Conservation (phyloP, 257 asterid species). For the Solanum peruvianum region DNA sequence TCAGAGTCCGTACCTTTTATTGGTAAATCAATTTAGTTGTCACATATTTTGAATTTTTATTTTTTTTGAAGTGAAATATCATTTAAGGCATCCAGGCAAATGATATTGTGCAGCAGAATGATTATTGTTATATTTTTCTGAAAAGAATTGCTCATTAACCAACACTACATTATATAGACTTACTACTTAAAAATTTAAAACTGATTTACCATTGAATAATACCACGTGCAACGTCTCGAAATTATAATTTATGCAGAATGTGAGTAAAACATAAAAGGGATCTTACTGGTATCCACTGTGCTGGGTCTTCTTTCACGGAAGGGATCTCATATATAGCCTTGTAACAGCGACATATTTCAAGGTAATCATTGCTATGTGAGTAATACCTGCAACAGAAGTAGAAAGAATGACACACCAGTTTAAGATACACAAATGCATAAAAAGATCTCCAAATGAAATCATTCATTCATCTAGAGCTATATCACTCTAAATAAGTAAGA, state of each 20-base stretch:
- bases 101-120: background rate
- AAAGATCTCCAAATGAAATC: background rate
- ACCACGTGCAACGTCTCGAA: background rate
- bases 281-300: constrained; percentile 81
- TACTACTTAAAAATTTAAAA: background rate
- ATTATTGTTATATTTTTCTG: background rate
- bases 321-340: constrained; percentile 93
- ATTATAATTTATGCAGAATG: background rate
- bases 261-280: background rate
- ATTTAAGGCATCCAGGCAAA: background rate
- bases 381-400: constrained; percentile 47
- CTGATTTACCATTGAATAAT: background rate
- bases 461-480: background rate
- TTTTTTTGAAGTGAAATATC: background rate
- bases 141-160: background rate
- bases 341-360: constrained; percentile 93
- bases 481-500: background rate
- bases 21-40: background rate
- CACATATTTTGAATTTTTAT: background rate
- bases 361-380: constrained; percentile 76
- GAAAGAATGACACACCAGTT: background rate
- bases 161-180: background rate
- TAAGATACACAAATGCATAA: background rate
- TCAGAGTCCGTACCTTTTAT: background rate
- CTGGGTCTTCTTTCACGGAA: constrained; percentile 70